phyloP scores from a whole-genome alignment of 345 rosid species.

The Eucalyptus urophylla region DNA sequence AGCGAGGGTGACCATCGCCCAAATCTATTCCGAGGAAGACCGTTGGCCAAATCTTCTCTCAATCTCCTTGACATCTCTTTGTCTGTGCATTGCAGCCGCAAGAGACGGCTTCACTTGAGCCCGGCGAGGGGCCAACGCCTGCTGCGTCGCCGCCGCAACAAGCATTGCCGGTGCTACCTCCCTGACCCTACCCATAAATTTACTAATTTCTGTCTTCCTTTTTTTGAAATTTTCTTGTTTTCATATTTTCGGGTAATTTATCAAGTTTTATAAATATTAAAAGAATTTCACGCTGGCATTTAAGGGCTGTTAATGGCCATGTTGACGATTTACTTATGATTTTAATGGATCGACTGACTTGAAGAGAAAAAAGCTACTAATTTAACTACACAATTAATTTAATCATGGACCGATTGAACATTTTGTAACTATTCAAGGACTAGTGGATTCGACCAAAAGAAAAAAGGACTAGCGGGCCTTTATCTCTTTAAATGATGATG shows the following conservation, averaged over 20 bases:
- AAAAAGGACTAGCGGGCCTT: too few relatives aligned
- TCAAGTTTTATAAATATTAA: background rate
- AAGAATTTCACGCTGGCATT: background rate
- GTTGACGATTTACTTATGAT: background rate
- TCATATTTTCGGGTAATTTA: background rate
- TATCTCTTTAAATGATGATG: too few relatives aligned
- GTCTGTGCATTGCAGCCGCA: background rate
- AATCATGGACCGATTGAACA: too few relatives aligned
- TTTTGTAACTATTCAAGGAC: too few relatives aligned
- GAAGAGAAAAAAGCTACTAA: too few relatives aligned
- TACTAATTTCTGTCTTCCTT: background rate
- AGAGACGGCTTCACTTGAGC: background rate
- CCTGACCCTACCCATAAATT: background rate
- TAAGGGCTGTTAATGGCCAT: background rate
- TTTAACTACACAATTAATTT: too few relatives aligned
- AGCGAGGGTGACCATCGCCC: background rate
- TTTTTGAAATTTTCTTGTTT: too few relatives aligned
- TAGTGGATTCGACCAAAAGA: too few relatives aligned
- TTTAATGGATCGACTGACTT: background rate
- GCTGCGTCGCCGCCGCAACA: background rate
- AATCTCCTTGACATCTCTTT: background rate
- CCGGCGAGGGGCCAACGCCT: background rate
- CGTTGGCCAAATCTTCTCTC: background rate
- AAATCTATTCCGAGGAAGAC: background rate
- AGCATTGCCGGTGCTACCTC: background rate